A percentile compares a stretch with the other conserved stretches of the same genome.
Evolutionary conservation across 208 protist species (phyloP).

Genomic region (Trypanosoma congolense): DNA sequence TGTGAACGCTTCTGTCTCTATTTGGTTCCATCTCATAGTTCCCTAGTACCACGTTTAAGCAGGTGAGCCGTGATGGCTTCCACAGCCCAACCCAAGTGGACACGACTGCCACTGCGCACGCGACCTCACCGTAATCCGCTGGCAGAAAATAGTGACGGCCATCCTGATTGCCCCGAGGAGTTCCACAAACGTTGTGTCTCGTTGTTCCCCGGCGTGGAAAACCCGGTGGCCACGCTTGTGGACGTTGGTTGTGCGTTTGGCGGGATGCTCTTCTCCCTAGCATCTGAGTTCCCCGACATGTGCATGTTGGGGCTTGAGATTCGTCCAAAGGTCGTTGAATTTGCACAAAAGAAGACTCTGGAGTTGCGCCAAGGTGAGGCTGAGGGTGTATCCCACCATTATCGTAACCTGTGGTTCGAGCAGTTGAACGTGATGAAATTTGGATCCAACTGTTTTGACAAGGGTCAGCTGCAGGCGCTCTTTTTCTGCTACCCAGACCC

Average conservation of each 20-base stretch:
- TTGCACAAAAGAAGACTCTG: constrained; percentile 81
- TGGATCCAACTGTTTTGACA: constrained; percentile 95
- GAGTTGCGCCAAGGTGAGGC: constrained; percentile 31
- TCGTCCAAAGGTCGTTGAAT: constrained; percentile 91
- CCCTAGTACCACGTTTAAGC: too few relatives aligned
- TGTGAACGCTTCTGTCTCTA: too few relatives aligned
- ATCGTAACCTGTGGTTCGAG: constrained; percentile 94
- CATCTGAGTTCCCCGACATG: constrained; percentile 88
- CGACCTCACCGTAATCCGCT: constrained; percentile 92
- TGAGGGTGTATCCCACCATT: constrained; percentile 45
- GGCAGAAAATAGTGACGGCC: constrained; percentile 84
- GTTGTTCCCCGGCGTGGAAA: constrained; percentile 35
- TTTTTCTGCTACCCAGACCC: constrained; percentile 99
- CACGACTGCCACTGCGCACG: constrained; percentile 83
- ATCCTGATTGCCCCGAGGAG: constrained; percentile 70
- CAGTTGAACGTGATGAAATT: constrained; percentile 98
- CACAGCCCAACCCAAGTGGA: constrained; percentile 58
- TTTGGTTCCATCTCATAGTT: too few relatives aligned
- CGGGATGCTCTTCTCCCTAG: constrained; percentile 91
- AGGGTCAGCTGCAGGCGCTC: constrained; percentile 92
- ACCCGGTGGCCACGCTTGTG: constrained; percentile 72
- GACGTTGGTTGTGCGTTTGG: constrained; percentile 98
- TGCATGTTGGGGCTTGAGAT: constrained; percentile 97
- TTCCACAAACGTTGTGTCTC: constrained; percentile 36
- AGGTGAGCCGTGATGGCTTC: constrained; percentile 4